These are phyloP conservation scores for Rickenella mellea DNA, from an alignment of 768 basidiomycete species.

Conservation along the genomic window DNA sequence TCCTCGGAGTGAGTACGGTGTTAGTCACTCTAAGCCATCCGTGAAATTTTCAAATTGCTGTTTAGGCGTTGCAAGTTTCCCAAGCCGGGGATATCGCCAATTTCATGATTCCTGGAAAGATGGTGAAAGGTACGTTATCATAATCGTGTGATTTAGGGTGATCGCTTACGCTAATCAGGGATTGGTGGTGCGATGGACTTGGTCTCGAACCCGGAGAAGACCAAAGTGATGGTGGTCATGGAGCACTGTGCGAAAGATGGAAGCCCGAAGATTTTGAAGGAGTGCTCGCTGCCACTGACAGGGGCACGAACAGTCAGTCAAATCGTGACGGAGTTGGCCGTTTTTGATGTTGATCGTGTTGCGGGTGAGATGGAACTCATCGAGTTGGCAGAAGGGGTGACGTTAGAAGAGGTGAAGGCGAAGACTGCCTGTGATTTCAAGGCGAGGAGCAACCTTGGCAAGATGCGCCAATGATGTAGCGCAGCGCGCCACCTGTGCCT, in stretches of 20 bases:
- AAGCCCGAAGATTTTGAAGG: slow-evolving; percentile 74
- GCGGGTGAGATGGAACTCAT: slow-evolving; percentile 64
- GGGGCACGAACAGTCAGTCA: slow-evolving; percentile 82
- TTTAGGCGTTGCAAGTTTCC: slow-evolving; percentile 89
- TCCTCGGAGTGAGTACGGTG: slow-evolving; percentile 64
- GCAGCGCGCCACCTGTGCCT: too few relatives aligned
- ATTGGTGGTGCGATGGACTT: slow-evolving; percentile 97
- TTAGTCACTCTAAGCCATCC: neutral
- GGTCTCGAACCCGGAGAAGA: slow-evolving; percentile 92
- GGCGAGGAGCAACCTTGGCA: slow-evolving; percentile 39
- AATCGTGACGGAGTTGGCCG: slow-evolving; percentile 88
- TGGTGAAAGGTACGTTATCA: slow-evolving; percentile 55
- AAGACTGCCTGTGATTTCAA: slow-evolving; percentile 85
- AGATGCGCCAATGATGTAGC: neutral
- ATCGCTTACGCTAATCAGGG: slow-evolving; percentile 31
- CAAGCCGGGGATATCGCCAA: slow-evolving; percentile 91
- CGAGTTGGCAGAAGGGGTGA: slow-evolving; percentile 80
- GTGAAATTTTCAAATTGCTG: slow-evolving; percentile 1
- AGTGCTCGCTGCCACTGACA: slow-evolving; percentile 80
- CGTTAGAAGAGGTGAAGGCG: slow-evolving; percentile 71
- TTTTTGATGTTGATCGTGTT: slow-evolving; percentile 78
- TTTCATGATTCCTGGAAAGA: slow-evolving; percentile 96
- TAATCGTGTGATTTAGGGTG: slow-evolving; percentile 5
- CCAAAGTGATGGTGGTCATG: slow-evolving; percentile 83
- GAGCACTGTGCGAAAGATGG: slow-evolving; percentile 90